Evolutionary conservation across 2,329 filamentous ascomycete species (phyloP).

Genomic region (Meredithiella fracta): DNA sequence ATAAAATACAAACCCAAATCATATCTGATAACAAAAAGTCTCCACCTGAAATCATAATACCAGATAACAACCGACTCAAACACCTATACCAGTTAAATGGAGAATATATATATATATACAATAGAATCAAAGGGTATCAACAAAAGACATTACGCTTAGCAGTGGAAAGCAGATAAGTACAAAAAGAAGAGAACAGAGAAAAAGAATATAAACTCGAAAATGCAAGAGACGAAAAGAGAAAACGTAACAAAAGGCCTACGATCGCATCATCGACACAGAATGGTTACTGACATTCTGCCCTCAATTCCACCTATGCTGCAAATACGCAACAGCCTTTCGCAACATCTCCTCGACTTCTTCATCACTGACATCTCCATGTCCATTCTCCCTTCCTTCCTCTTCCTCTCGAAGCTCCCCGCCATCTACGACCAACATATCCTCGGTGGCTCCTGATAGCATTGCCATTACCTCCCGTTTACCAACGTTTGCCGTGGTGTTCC

Average conservation of each 20-base stretch:
- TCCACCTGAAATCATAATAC: neutral
- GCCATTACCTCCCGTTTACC: neutral
- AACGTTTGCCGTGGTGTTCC: slow-evolving; percentile 4
- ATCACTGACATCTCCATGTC: neutral
- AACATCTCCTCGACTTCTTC: neutral
- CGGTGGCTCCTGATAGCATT: neutral
- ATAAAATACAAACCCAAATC: too few species aligned
- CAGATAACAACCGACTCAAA: neutral
- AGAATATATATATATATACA: slow-evolving; percentile 3
- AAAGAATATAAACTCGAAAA: neutral
- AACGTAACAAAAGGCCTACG: neutral
- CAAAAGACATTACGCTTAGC: neutral
- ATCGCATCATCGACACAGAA: neutral
- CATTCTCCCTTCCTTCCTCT: neutral
- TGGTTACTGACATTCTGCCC: neutral
- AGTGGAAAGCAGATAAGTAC: slow-evolving; percentile 3
- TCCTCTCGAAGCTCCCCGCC: neutral
- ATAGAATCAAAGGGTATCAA: slow-evolving; percentile 13
- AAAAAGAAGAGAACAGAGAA: slow-evolving; percentile 13
- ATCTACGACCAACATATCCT: neutral
- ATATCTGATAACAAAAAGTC: neutral
- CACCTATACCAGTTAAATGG: neutral
- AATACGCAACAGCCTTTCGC: neutral
- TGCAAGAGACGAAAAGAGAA: neutral
- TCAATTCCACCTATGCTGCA: neutral